Evolutionary conservation across 768 basidiomycete species (phyloP).

Genomic region (Pisolithus orientalis): DNA sequence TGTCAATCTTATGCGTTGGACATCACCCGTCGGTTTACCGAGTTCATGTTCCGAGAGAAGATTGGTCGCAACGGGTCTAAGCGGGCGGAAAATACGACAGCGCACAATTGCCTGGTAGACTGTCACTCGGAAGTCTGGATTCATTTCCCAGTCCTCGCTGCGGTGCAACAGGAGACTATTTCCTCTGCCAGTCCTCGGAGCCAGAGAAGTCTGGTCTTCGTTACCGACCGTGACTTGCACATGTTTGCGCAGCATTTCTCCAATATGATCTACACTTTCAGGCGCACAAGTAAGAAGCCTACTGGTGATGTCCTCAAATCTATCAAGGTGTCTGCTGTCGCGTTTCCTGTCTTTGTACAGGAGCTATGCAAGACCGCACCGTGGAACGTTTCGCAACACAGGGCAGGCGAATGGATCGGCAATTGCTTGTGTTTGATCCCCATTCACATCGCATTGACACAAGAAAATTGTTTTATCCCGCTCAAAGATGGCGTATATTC

Average conservation of each 20-base stretch:
- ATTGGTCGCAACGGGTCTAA: slow-evolving; percentile 14
- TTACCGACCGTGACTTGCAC: slow-evolving; percentile 28
- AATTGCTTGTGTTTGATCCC: slow-evolving; percentile 51
- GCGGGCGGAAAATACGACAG: slow-evolving; percentile 13
- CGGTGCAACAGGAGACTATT: slow-evolving; percentile 37
- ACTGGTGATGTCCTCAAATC: slow-evolving; percentile 34
- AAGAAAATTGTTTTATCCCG: slow-evolving; percentile 50
- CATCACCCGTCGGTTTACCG: slow-evolving; percentile 47
- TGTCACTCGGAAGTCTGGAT: slow-evolving; percentile 49
- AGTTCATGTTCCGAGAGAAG: slow-evolving; percentile 45
- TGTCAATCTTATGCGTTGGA: slow-evolving; percentile 38
- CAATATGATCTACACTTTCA: slow-evolving; percentile 36
- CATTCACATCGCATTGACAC: slow-evolving; percentile 48
- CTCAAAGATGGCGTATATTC: slow-evolving; percentile 47
- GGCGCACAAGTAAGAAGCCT: slow-evolving; percentile 42
- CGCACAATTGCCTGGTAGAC: slow-evolving; percentile 42
- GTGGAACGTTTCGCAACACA: slow-evolving; percentile 29
- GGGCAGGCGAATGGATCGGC: slow-evolving; percentile 50
- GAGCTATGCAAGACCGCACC: slow-evolving; percentile 1
- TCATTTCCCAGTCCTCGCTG: slow-evolving; percentile 46
- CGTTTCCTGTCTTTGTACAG: slow-evolving; percentile 16
- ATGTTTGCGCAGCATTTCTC: slow-evolving; percentile 34
- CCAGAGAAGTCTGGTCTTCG: slow-evolving; percentile 32
- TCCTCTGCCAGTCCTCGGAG: slow-evolving; percentile 22
- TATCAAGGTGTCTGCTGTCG: slow-evolving; percentile 23